phyloP scores from a whole-genome alignment of 148 eudicot genomes.

The Silene latifolia region DNA sequence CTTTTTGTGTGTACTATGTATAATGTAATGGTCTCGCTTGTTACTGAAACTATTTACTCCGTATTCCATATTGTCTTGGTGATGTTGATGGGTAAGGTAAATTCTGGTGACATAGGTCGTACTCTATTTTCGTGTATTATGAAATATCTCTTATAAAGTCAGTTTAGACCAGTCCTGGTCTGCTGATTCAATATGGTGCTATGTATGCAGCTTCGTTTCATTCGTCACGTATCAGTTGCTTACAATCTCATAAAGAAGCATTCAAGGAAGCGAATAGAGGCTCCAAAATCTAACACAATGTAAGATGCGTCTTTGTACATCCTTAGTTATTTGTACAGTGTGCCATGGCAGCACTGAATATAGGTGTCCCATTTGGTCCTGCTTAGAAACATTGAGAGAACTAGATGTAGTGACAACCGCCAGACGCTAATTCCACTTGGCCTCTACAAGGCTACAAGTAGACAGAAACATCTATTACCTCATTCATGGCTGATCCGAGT shows the following conservation, averaged over 20 bases:
- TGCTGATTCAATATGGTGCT: slow-evolving; percentile 25
- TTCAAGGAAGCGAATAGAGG: slow-evolving; percentile 29
- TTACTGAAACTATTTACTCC: not conserved
- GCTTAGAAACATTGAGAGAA: not conserved
- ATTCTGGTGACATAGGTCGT: not conserved
- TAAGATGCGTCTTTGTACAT: slow-evolving; percentile 25
- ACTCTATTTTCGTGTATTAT: not conserved
- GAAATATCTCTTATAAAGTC: not conserved
- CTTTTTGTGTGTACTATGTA: not conserved
- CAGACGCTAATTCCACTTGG: not conserved
- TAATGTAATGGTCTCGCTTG: not conserved
- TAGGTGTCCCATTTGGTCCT: not conserved
- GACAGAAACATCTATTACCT: not conserved
- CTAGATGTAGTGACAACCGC: not conserved
- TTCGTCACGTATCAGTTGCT: slow-evolving; percentile 45
- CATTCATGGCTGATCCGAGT: not conserved
- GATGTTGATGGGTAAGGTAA: not conserved
- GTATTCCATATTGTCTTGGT: not conserved
- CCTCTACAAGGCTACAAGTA: not conserved
- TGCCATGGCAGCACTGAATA: not conserved
- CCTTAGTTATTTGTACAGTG: not conserved
- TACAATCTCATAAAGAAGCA: slow-evolving; percentile 38
- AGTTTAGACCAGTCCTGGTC: not conserved
- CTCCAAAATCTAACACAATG: slow-evolving; percentile 35
- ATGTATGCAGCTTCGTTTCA: slow-evolving; percentile 52